Conservation (phyloP, 108 stramenopile genomes). For the Licmophora abbreviata region DNA sequence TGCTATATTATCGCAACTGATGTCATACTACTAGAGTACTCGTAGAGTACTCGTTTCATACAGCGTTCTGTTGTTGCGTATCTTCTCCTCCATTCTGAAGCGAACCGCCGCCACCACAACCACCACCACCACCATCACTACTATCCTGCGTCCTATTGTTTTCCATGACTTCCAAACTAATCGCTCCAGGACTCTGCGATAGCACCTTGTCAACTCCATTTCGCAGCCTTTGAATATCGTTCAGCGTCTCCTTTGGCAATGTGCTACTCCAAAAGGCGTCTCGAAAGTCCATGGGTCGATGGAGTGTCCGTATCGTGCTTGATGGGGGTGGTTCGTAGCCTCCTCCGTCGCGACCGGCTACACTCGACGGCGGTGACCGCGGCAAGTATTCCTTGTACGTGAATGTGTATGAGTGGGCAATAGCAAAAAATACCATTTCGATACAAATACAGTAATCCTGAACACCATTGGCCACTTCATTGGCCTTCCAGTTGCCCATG, state of each 20-base stretch:
- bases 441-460: conserved; percentile 92
- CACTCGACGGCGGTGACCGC: too few species aligned
- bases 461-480: conserved; percentile 86
- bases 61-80: too few species aligned
- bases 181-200: conserved; percentile 19
- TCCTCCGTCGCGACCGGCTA: conserved; percentile 2
- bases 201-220: conserved; percentile 20
- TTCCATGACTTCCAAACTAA: conserved; percentile 12
- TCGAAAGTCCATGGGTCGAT: conserved; percentile 46
- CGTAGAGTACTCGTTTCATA: too few species aligned
- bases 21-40: too few species aligned
- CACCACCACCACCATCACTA: too few species aligned
- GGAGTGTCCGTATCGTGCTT: conserved; percentile 25
- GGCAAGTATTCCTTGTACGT: conserved; percentile 88
- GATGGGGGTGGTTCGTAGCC: conserved; percentile 2
- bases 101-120: too few species aligned
- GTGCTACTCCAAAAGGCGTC: conserved; percentile 79
- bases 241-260: conserved; percentile 61
- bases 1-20: too few species aligned
- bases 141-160: background rate
- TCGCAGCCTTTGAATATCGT: conserved; percentile 64
- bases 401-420: conserved; percentile 87
- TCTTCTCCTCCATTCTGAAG: too few species aligned
- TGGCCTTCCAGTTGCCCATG: conserved; percentile 74
- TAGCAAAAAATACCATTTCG: conserved; percentile 90